Percentiles rank a stretch among this genome's conserved stretches.
Evolutionary conservation across 2,329 filamentous ascomycete species (phyloP).

Genomic region (Arthrobotrys iridis): DNA sequence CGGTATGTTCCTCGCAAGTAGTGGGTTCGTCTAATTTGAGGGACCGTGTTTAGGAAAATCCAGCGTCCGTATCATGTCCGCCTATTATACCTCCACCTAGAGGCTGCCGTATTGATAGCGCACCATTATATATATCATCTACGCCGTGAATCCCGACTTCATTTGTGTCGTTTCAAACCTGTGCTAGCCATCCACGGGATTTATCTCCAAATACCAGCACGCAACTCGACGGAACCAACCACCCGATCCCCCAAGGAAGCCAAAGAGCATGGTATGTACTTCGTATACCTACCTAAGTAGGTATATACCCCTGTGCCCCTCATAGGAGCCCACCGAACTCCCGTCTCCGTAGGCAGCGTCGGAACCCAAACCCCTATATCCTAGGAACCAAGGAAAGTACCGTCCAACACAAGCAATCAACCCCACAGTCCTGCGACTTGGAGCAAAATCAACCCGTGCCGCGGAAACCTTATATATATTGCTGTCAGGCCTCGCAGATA

Average conservation of each 20-base stretch:
- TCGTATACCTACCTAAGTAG: too few relatives aligned
- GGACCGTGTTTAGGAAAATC: neutral
- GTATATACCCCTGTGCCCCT: neutral
- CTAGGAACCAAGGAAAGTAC: neutral
- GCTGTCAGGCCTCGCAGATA: neutral
- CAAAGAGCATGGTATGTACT: too few relatives aligned
- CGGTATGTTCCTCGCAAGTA: neutral
- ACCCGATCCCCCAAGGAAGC: neutral
- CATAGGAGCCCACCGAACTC: neutral
- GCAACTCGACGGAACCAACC: neutral
- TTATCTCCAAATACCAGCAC: neutral
- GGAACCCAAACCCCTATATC: neutral
- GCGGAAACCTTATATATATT: neutral
- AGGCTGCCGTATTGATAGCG: neutral
- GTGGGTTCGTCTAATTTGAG: neutral
- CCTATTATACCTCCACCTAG: neutral
- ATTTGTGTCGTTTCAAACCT: neutral
- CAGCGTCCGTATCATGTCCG: neutral
- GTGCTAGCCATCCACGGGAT: neutral
- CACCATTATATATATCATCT: slow-evolving; percentile 11
- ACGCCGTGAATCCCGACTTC: neutral
- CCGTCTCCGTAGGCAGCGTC: neutral
- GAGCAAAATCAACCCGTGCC: neutral
- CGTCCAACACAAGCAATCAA: neutral
- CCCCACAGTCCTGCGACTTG: neutral